Evolutionary conservation across 805 yeast genomes (phyloP), one percentile per base, ranked within the genome.

Genomic region (Zygoascus ofunaensis): DNA sequence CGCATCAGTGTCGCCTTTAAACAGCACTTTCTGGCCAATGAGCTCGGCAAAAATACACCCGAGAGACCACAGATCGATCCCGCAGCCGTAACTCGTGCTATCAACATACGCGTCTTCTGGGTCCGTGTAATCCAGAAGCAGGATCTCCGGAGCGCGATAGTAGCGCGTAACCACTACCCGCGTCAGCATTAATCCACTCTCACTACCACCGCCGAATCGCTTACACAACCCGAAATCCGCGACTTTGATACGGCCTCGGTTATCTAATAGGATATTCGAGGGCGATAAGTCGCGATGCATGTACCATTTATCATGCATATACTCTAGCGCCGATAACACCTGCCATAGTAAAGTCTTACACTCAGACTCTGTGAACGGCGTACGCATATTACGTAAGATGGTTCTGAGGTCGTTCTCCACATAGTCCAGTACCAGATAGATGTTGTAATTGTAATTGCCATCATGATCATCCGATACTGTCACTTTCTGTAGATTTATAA

Each of bases 31-130:
- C 20, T 59, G 57, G 3, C 65, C 62, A 47, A 72, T 65, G 26
- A 74, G 57, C 53, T 74, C 79, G 1, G 69, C 79, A 53, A 74
- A 74, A 3, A 75, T 76, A 60, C 80, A 75, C 2, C 98, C 98
- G 48, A 87, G 80, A 0, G 97, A 96, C 98, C 98, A 90, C 53
- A 87, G 78, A 59, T 90, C 98, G 5, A 92, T 92, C 55, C 85
- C 95, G 34, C 86, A 66, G 0, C 89, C 92, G 20, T 26, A 33
- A 14, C 34, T 8, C 14, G 17, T 17, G 26, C 7, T 14, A 20
- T 18, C 65, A 86, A 87, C 3, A 97, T 84, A 63, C 90, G 92
- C 48, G 89, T 85, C 62, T 90, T 7, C 7, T 26, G 30, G 12
- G 48, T 79, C 80, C 0, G 97, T 87, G 0, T 94, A 78, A 1